These are phyloP conservation scores for Aschersonia sp. DNA, from an alignment of 2,329 filamentous ascomycete species.

Conservation along the genomic window DNA sequence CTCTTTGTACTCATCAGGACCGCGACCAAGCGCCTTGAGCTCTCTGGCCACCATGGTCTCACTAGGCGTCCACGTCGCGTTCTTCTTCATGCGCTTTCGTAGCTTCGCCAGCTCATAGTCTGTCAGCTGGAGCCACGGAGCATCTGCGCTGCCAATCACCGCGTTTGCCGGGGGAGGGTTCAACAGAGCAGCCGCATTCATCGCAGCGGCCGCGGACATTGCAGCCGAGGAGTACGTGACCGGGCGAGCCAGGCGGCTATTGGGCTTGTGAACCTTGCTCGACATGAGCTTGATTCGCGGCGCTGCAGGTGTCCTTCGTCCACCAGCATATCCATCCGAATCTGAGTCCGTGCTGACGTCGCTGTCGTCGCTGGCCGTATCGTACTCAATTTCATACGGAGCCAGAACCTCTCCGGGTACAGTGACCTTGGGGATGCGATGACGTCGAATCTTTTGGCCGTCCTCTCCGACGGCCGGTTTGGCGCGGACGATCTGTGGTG, in stretches of 20 bases:
- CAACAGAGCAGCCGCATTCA: conserved; percentile 27
- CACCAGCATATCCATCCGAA: conserved; percentile 23
- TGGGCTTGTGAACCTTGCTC: conserved; percentile 26
- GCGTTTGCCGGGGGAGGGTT: conserved; percentile 47
- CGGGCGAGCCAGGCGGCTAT: conserved; percentile 22
- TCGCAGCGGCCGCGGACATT: conserved; percentile 22
- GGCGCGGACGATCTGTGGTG: conserved; percentile 35
- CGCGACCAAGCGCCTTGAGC: conserved; percentile 55
- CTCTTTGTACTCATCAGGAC: conserved; percentile 44
- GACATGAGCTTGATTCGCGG: conserved; percentile 37
- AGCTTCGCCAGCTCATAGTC: conserved; percentile 52
- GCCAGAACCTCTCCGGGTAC: conserved; percentile 53
- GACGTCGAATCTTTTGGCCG: conserved; percentile 30
- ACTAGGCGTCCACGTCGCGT: conserved; percentile 71
- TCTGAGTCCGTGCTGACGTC: conserved; percentile 39
- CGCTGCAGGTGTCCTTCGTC: conserved; percentile 19
- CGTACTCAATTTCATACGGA: conserved; percentile 50
- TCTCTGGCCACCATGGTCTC: conserved; percentile 77
- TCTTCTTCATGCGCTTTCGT: conserved; percentile 84
- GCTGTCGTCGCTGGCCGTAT: conserved; percentile 37
- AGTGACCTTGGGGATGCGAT: conserved; percentile 41
- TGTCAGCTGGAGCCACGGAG: conserved; percentile 53
- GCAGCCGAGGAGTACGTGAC: conserved; percentile 19
- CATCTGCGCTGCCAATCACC: conserved; percentile 41
- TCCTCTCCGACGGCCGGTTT: conserved; percentile 31